Conservation (phyloP, 768 basidiomycete species). For the Leccinum obscurum region DNA sequence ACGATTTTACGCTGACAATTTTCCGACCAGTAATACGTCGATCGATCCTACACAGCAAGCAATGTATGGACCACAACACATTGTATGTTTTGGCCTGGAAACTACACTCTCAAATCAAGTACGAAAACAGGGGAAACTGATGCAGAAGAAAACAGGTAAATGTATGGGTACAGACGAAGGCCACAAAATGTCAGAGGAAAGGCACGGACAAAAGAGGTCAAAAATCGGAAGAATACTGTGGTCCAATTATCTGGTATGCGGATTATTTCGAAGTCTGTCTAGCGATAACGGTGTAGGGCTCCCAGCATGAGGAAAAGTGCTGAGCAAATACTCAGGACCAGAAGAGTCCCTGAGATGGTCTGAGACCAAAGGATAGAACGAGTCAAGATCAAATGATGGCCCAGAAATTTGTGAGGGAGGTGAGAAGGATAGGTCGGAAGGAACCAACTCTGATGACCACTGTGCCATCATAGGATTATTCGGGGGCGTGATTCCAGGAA, state of each 20-base stretch:
- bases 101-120: neutral
- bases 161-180: neutral
- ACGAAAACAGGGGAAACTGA: neutral
- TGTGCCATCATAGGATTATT: slow-evolving; percentile 4
- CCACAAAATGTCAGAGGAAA: neutral
- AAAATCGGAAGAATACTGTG: neutral
- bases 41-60: neutral
- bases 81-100: neutral
- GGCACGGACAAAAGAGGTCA: neutral
- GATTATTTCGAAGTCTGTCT: slow-evolving; percentile 4
- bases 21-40: neutral
- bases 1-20: neutral
- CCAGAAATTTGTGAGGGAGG: neutral
- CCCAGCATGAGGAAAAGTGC: slow-evolving; percentile 5
- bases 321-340: neutral
- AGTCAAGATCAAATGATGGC: neutral
- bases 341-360: slow-evolving; percentile 2
- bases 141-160: neutral
- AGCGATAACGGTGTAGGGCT: slow-evolving; percentile 1
- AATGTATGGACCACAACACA: neutral
- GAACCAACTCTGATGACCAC: slow-evolving; percentile 5
- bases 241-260: slow-evolving; percentile 4
- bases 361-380: slow-evolving; percentile 5
- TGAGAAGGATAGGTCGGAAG: neutral
- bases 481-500: neutral